Evolutionary conservation across 352 stramenopile species (phyloP).

Genomic region (Pythium utonaiense): DNA sequence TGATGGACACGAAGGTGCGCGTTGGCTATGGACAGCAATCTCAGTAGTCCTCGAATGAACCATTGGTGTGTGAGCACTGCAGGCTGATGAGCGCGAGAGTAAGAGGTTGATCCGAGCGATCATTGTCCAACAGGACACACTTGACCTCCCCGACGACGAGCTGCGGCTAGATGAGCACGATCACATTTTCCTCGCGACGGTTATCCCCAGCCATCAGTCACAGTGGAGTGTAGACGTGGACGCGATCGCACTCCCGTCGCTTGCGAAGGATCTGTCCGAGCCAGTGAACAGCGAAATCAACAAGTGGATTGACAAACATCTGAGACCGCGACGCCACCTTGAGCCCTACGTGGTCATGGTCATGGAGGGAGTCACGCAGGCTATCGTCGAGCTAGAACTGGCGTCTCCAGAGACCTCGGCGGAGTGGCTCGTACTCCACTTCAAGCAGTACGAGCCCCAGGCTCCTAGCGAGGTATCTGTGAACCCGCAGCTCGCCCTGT

Average conservation of each 20-base stretch:
- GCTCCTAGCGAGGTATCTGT: background rate
- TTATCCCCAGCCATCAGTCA: conserved; percentile 29
- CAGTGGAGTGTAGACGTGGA: conserved; percentile 48
- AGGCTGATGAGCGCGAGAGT: conserved; percentile 39
- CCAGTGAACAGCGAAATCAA: conserved; percentile 5
- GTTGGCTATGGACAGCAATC: background rate
- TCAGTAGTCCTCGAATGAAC: background rate
- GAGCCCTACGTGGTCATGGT: conserved; percentile 44
- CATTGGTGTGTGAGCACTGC: background rate
- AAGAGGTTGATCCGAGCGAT: conserved; percentile 49
- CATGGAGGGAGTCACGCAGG: conserved; percentile 33
- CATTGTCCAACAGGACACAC: conserved; percentile 27
- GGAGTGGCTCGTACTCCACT: conserved; percentile 43
- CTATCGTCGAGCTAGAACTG: conserved; percentile 44
- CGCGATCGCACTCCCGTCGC: conserved; percentile 24
- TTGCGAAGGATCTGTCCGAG: background rate
- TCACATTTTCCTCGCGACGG: conserved; percentile 35
- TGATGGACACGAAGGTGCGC: conserved; percentile 40
- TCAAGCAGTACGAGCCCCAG: conserved; percentile 21
- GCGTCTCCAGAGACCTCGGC: conserved; percentile 30
- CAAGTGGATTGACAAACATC: conserved; percentile 14
- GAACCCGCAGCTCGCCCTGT: conserved; percentile 15
- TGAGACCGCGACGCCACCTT: conserved; percentile 35
- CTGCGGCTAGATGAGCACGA: conserved; percentile 30
- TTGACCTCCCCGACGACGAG: conserved; percentile 40